Conservation (phyloP, 495 filamentous ascomycete species). For the Penicillium daleae region DNA sequence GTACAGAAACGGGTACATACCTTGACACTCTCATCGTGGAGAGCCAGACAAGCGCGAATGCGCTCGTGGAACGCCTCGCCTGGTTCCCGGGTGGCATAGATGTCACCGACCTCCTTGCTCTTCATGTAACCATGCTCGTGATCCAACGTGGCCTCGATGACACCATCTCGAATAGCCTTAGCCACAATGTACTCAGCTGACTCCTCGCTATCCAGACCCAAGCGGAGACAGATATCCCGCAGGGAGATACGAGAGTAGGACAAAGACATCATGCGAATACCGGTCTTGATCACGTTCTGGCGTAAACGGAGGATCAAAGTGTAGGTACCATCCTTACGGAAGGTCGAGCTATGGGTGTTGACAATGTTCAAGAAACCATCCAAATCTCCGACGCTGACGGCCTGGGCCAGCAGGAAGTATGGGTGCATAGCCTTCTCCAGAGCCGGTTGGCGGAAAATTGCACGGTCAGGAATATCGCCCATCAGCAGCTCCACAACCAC, state of each 20-base stretch:
- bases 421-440: constrained; percentile 86
- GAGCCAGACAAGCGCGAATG: constrained; percentile 83
- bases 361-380: constrained; percentile 88
- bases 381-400: constrained; percentile 91
- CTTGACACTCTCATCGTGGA: constrained; percentile 98
- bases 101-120: constrained; percentile 92
- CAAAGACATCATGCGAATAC: constrained; percentile 97
- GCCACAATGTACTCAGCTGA: constrained; percentile 98
- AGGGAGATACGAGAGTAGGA: constrained; percentile 98
- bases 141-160: constrained; percentile 94
- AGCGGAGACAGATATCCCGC: constrained; percentile 92
- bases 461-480: constrained; percentile 96
- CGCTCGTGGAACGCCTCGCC: constrained; percentile 97
- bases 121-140: constrained; percentile 97
- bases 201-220: constrained; percentile 91
- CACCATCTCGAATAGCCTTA: constrained; percentile 96
- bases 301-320: constrained; percentile 90
- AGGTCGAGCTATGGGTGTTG: constrained; percentile 75
- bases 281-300: constrained; percentile 99
- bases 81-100: constrained; percentile 94
- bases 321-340: constrained; percentile 93
- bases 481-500: constrained; percentile 96
- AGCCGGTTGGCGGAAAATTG: constrained; percentile 83
- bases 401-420: constrained; percentile 90
- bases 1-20: constrained; percentile 50